A percentile compares a stretch with the other conserved stretches of the same genome.
Evolutionary conservation across 2,329 filamentous ascomycete genomes (phyloP).

Genomic region (Ophiostoma australiae): DNA sequence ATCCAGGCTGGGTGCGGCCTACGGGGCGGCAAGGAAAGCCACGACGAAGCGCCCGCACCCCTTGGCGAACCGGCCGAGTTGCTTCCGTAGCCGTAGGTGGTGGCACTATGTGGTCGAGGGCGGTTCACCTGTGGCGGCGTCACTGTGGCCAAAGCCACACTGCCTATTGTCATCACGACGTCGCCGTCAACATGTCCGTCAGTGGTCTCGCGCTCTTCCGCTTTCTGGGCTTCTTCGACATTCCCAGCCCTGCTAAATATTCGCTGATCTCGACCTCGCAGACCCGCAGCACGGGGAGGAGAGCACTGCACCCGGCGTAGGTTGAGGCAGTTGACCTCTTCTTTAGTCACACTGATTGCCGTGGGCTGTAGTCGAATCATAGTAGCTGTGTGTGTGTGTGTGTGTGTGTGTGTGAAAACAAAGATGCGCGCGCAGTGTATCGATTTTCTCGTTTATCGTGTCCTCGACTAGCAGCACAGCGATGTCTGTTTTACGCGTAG

Average conservation of each 20-base stretch:
- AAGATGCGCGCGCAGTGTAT: not conserved
- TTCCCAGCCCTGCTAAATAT: not conserved
- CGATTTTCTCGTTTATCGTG: not conserved
- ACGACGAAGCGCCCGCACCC: not conserved
- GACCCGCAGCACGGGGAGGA: not conserved
- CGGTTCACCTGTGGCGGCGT: not conserved
- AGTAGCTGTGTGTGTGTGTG: not conserved
- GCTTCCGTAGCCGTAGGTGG: not conserved
- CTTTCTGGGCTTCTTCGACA: not conserved
- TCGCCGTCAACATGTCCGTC: not conserved
- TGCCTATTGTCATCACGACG: not conserved
- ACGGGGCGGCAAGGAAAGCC: slow-evolving; percentile 25
- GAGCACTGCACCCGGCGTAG: slow-evolving; percentile 23
- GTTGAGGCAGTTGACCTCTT: slow-evolving; percentile 39
- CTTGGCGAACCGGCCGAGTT: slow-evolving; percentile 8
- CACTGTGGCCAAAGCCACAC: not conserved
- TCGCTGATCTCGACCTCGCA: not conserved
- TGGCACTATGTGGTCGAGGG: not conserved
- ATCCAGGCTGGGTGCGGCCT: slow-evolving; percentile 21
- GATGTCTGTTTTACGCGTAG: not conserved
- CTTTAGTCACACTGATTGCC: slow-evolving; percentile 38
- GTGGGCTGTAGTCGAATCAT: slow-evolving; percentile 44
- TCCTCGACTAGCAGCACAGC: not conserved
- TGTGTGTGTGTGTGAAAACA: not conserved
- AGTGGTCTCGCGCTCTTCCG: not conserved